Base-by-base conservation (phyloP, 148 eudicot genomes). In the Camellia japonica region DNA sequence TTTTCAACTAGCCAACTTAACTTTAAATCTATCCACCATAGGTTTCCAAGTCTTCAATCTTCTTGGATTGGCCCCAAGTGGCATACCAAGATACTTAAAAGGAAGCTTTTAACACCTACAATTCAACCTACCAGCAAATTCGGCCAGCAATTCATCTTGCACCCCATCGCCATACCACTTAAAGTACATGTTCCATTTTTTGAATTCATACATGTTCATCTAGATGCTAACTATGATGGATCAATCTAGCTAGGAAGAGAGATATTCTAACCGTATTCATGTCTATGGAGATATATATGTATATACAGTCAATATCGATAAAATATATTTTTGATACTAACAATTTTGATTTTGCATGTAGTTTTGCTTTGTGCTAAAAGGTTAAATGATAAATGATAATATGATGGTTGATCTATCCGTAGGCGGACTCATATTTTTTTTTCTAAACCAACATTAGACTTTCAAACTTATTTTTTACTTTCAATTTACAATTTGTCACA, bases 161-260 rank as follows among this genome's bases (percentile, higher is more conserved):
- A 23, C 23, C 23, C 23, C 91, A 79, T 90, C 87, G 8, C 89
- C 98, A 30, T 92, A 92, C 89, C 91, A 93, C 86, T 85, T 92
- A 65, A 82, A 76, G 94, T 92, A 87, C 16, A 90, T 81, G 67
- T 30, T 82, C 47, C 43, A 23, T 63, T 47, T n/a, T 64, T 49
- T 76, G 4, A 52, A 73, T 9, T n/a, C 3, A 20, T 42, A 7
- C 18, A 43, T 7, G 9, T 30, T 51, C 47, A 75, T 43, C 5
- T 60, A 61, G 23, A 61, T 61, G 54, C n/a, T 43, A 16, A 13
- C n/a, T 42, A 44, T 46, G 16, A 61, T 61, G 19, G 18, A 20
- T 43, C 52, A 60, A 55, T 61, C 7, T 18, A 7, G 30, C 42
- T 66, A 38, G 3, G 38, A 30, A 30, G 1, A 30, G 38, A 30